Conservation (phyloP, 169 alveolate genomes). For the Cryptosporidium felis region DNA sequence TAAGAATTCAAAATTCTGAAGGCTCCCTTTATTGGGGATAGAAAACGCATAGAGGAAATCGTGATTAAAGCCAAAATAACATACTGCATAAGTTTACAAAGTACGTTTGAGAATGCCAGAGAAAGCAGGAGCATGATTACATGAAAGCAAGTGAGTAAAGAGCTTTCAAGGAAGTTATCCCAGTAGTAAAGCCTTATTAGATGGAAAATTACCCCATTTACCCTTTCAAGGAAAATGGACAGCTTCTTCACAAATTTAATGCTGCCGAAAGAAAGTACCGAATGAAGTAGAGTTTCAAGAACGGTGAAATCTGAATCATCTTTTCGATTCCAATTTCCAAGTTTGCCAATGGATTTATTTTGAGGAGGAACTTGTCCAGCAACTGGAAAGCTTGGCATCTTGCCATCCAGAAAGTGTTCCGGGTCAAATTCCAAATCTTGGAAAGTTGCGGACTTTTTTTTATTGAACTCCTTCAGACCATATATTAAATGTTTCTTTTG, state of each 20-base stretch:
- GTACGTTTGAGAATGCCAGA: background rate
- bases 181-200: conserved; percentile 16
- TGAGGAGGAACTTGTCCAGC: background rate
- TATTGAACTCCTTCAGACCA: background rate
- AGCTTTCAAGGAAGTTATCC: conserved; percentile 12
- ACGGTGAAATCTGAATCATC: conserved; percentile 1
- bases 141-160: background rate
- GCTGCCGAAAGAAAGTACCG: background rate
- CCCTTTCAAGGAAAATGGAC: background rate
- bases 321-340: background rate
- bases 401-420: background rate
- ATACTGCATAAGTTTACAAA: conserved; percentile 19
- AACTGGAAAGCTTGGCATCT: background rate
- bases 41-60: background rate
- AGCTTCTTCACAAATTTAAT: background rate
- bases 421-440: background rate
- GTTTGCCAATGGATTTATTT: background rate
- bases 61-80: background rate
- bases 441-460: background rate
- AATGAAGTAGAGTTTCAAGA: conserved; percentile 19
- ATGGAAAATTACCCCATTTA: background rate
- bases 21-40: conserved; percentile 43
- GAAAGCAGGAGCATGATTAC: background rate
- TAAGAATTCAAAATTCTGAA: conserved; percentile 22
- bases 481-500: background rate